Conservation (phyloP, 257 asterid genomes). For the Orobanche coerulescens region DNA sequence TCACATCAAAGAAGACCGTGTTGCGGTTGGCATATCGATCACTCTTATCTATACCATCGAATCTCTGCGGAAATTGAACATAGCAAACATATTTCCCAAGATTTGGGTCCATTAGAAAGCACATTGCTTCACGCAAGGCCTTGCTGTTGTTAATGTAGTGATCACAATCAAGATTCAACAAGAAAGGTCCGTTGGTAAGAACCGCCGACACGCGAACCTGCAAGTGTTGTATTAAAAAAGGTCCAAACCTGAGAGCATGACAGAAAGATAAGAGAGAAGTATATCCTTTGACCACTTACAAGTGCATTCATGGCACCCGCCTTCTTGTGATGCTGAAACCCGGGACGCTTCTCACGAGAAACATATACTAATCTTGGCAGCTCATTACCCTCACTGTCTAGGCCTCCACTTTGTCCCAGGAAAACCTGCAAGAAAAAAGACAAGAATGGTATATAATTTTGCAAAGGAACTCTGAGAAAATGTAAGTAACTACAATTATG, state of each 20-base stretch:
- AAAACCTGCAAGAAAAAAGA: conserved; percentile 55
- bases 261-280: background rate
- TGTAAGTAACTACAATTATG: background rate
- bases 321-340: conserved; percentile 95
- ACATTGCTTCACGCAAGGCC: conserved; percentile 96
- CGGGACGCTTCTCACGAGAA: conserved; percentile 99
- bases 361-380: conserved; percentile 88
- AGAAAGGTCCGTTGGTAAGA: conserved; percentile 94
- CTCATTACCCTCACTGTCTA: conserved; percentile 93
- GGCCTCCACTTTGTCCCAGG: conserved; percentile 97
- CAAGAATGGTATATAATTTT: conserved; percentile 14
- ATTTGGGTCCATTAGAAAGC: conserved; percentile 95
- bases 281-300: conserved; percentile 42
- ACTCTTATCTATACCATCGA: conserved; percentile 85
- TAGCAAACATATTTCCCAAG: conserved; percentile 95
- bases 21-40: conserved; percentile 97
- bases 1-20: conserved; percentile 95
- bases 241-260: conserved; percentile 22
- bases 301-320: conserved; percentile 99
- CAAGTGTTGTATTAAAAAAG: conserved; percentile 18
- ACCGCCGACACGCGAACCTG: conserved; percentile 99
- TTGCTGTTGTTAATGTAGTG: conserved; percentile 96
- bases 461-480: conserved; percentile 14
- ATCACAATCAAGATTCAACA: conserved; percentile 98
- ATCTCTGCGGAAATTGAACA: conserved; percentile 96